phyloP scores from a whole-genome alignment of 352 stramenopile species.

The Aphanomyces astaci region DNA sequence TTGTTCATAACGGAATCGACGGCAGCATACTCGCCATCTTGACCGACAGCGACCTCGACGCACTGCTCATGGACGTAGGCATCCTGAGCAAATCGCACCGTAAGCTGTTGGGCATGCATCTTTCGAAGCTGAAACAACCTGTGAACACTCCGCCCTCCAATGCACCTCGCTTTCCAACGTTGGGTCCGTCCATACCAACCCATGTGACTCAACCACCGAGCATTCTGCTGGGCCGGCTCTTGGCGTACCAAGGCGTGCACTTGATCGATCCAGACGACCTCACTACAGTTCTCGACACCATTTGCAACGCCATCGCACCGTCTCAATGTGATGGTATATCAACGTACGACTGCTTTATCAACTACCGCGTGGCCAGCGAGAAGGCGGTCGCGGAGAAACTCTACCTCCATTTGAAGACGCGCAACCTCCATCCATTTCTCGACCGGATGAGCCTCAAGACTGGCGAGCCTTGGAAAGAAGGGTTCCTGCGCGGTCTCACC shows the following conservation, averaged over 20 bases:
- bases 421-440: neutral
- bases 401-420: slow-evolving; percentile 7
- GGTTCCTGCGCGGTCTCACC: slow-evolving; percentile 4
- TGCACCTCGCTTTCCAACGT: neutral
- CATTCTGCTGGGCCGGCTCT: neutral
- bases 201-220: neutral
- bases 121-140: neutral
- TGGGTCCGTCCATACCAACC: neutral
- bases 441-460: slow-evolving; percentile 9
- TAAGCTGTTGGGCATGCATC: slow-evolving; percentile 1
- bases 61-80: slow-evolving; percentile 2
- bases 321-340: neutral
- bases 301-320: neutral
- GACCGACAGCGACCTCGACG: neutral
- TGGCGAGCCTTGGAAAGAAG: slow-evolving; percentile 11
- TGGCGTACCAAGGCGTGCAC: slow-evolving; percentile 11
- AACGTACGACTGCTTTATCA: slow-evolving; percentile 12
- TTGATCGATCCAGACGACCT: slow-evolving; percentile 12
- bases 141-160: neutral
- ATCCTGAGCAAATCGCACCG: neutral
- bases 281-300: neutral
- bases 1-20: slow-evolving; percentile 1
- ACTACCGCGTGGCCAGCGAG: slow-evolving; percentile 10
- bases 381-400: slow-evolving; percentile 9
- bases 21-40: neutral